Conservation (phyloP, 345 rosid species). For the Melaleuca alternifolia region DNA sequence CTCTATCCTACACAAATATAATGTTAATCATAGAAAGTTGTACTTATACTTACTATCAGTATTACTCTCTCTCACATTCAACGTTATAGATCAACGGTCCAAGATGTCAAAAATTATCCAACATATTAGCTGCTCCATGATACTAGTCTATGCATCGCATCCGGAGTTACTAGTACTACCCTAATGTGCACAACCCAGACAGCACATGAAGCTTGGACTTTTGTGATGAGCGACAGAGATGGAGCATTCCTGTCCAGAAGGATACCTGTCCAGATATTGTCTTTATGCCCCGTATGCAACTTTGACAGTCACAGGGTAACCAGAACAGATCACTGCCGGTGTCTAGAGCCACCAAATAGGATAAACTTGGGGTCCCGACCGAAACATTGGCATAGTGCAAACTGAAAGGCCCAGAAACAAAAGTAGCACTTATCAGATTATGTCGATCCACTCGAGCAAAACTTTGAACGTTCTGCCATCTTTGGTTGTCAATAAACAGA, state of each 20-base stretch:
- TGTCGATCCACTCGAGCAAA: not conserved
- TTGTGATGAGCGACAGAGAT: not conserved
- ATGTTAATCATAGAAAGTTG: not conserved
- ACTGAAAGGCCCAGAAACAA: conserved; percentile 23
- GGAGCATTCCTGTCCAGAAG: not conserved
- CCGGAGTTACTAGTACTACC: not conserved
- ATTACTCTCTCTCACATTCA: not conserved
- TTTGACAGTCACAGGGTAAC: conserved; percentile 82
- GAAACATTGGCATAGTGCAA: conserved; percentile 82
- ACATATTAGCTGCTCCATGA: not conserved
- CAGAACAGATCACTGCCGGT: conserved; percentile 95
- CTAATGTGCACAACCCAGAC: not conserved
- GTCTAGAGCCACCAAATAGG: conserved; percentile 80
- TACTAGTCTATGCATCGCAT: not conserved
- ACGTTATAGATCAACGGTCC: not conserved
- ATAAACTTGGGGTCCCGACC: conserved; percentile 60
- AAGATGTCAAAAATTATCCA: not conserved
- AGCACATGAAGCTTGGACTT: not conserved
- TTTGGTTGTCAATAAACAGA: not conserved
- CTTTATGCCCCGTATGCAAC: conserved; percentile 35
- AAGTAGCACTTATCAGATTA: not conserved
- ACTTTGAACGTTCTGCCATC: not conserved
- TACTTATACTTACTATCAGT: not conserved
- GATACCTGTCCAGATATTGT: conserved; percentile 32
- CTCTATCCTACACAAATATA: not conserved